Evolutionary conservation across 2,329 filamentous ascomycete species (phyloP).

Genomic region (Fusarium annulatum): DNA sequence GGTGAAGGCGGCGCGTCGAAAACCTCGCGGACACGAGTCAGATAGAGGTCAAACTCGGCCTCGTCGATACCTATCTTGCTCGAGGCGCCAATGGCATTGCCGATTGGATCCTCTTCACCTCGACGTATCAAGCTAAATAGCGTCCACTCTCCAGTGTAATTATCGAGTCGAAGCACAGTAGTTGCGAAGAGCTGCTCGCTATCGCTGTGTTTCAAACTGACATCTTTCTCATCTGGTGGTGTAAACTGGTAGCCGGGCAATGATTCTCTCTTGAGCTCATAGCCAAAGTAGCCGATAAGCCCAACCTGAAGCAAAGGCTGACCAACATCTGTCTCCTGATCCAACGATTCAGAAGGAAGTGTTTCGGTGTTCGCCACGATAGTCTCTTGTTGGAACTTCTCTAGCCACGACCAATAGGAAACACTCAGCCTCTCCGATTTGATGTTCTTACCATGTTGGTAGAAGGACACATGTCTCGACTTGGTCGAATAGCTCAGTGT

Average conservation of each 20-base stretch:
- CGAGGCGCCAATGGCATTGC: not conserved
- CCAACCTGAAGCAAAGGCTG: not conserved
- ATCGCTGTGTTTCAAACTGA: not conserved
- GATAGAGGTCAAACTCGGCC: not conserved
- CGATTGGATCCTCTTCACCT: not conserved
- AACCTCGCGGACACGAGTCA: not conserved
- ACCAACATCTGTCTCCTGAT: not conserved
- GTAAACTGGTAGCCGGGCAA: not conserved
- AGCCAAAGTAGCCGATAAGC: not conserved
- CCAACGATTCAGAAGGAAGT: not conserved
- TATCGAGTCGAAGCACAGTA: not conserved
- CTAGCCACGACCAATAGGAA: not conserved
- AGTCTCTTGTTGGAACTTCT: not conserved
- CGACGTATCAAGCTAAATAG: not conserved
- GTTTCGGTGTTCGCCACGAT: not conserved
- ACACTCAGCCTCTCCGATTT: not conserved
- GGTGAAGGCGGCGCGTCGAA: not conserved
- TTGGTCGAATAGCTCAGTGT: not conserved
- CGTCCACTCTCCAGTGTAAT: not conserved
- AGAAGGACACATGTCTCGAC: not conserved
- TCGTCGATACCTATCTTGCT: not conserved
- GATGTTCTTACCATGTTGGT: not conserved
- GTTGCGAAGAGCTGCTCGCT: not conserved
- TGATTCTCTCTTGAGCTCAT: not conserved
- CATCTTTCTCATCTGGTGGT: not conserved